Percentiles rank a stretch among this genome's conserved stretches.
Evolutionary conservation across 148 eudicot species (phyloP).

Genomic region (Camellia lanceoleosa): DNA sequence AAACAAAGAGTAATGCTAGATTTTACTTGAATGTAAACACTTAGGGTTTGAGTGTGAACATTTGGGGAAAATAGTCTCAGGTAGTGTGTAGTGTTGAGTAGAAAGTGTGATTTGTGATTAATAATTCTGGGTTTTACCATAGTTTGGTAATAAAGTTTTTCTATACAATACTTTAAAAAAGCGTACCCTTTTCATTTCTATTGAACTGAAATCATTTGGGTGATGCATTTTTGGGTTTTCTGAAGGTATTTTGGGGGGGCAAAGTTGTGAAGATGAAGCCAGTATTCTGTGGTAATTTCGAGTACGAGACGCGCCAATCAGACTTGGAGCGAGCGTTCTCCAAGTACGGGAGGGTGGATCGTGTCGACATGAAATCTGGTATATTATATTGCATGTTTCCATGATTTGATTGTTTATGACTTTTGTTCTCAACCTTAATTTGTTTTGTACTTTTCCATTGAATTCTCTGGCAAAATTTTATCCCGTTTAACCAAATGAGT

Average conservation of each 20-base stretch:
- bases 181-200: no score
- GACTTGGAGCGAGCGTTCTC: constrained; percentile 79
- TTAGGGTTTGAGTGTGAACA: no score
- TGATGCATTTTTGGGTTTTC: neutral
- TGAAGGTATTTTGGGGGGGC: neutral
- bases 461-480: neutral
- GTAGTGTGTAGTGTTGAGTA: no score
- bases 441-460: neutral
- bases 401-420: neutral
- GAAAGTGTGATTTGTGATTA: no score
- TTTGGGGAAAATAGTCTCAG: no score
- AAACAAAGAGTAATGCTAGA: no score
- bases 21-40: no score
- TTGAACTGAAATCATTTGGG: neutral
- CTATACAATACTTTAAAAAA: no score
- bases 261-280: constrained; percentile 47
- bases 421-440: neutral
- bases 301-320: constrained; percentile 72
- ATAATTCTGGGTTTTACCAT: no score
- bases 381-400: constrained; percentile 3
- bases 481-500: neutral
- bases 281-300: constrained; percentile 81
- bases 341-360: constrained; percentile 79
- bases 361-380: constrained; percentile 96
- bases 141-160: no score